A percentile compares a stretch with the other conserved stretches of the same genome.
Evolutionary conservation across 257 asterid genomes (phyloP).

Genomic region (Capsicum rhomboideum): DNA sequence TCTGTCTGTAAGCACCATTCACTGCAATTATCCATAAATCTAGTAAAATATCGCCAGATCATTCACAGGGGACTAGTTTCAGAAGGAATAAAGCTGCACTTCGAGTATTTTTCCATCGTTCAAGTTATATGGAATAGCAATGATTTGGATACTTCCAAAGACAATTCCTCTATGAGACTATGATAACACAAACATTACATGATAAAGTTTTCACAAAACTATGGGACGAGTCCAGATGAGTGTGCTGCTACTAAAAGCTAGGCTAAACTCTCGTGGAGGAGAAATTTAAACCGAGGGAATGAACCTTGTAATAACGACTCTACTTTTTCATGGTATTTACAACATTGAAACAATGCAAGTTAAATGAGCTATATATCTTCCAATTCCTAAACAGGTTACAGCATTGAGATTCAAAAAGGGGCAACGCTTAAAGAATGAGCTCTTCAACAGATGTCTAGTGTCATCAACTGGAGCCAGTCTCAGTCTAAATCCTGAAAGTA

Average conservation of each 20-base stretch:
- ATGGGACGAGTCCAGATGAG: background rate
- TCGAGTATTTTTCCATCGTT: background rate
- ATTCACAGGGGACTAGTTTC: background rate
- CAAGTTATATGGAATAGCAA: background rate
- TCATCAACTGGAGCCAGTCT: background rate
- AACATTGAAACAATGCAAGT: background rate
- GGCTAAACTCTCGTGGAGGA: background rate
- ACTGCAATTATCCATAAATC: background rate
- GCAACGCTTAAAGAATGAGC: background rate
- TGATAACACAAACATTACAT: background rate
- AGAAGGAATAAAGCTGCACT: background rate
- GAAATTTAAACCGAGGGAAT: background rate
- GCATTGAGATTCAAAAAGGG: background rate
- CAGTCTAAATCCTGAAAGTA: conserved; percentile 4
- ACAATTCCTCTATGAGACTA: background rate
- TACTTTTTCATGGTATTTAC: background rate
- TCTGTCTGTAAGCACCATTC: background rate
- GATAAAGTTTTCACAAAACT: background rate
- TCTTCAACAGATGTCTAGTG: background rate
- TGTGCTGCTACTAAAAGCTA: background rate
- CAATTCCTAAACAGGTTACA: background rate
- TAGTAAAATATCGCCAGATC: background rate
- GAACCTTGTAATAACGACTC: background rate
- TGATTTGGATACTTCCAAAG: background rate
- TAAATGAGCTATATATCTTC: background rate